These are phyloP conservation scores for Geotrichum klebahnii DNA, from an alignment of 1,139 yeast species.

Conservation along the genomic window DNA sequence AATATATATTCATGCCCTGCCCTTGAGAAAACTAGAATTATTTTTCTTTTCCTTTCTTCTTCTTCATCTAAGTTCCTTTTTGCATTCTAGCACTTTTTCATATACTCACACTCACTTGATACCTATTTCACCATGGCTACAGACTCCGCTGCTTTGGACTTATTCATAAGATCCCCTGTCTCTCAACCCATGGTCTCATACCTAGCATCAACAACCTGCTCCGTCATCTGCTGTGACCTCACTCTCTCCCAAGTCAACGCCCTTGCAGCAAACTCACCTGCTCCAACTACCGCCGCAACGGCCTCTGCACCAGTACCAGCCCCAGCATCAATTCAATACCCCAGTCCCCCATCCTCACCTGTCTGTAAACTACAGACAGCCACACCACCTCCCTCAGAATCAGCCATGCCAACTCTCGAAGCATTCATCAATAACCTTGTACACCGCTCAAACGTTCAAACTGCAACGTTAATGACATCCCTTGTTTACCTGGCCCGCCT, in stretches of 20 bases:
- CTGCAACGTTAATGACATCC: slow-evolving; percentile 91
- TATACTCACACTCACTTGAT: not conserved
- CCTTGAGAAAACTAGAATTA: too few relatives aligned
- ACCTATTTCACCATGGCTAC: slow-evolving; percentile 37
- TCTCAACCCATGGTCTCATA: slow-evolving; percentile 73
- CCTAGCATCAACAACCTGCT: slow-evolving; percentile 72
- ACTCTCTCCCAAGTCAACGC: slow-evolving; percentile 26
- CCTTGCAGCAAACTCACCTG: too few relatives aligned
- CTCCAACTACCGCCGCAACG: slow-evolving; percentile 31
- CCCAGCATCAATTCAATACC: slow-evolving; percentile 1
- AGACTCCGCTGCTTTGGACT: slow-evolving; percentile 62
- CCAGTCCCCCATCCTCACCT: slow-evolving; percentile 10
- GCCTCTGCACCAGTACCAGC: slow-evolving; percentile 34
- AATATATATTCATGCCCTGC: too few relatives aligned
- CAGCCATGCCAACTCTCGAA: slow-evolving; percentile 45
- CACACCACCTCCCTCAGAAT: not conserved
- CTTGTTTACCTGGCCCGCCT: slow-evolving; percentile 75
- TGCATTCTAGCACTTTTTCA: not conserved
- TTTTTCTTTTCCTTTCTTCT: not conserved
- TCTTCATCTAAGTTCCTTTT: not conserved
- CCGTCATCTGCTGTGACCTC: slow-evolving; percentile 60
- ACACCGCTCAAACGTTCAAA: slow-evolving; percentile 82
- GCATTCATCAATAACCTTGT: slow-evolving; percentile 69
- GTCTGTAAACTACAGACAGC: not conserved
- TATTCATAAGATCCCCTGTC: slow-evolving; percentile 75